Evolutionary conservation across 305 asterid genomes (phyloP), one percentile per base, ranked within the genome.

Genomic region (Fraxinus ornus): DNA sequence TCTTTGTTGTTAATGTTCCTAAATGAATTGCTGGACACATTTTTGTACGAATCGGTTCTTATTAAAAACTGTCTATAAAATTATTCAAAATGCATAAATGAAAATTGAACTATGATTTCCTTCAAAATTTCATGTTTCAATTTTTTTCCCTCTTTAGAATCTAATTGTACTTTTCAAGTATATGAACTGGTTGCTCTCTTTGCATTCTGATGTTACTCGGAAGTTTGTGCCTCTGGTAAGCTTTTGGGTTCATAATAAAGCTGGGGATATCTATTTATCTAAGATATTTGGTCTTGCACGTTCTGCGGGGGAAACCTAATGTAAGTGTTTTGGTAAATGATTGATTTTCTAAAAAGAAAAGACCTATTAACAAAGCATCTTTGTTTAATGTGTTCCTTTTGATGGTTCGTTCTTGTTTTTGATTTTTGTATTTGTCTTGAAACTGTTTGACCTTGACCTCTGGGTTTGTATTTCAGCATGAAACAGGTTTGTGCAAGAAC

Each of bases 401-500:
- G 71, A 30, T 21, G 8, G 30, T 1, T 52, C 24, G 26, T 30
- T 28, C 39, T 47, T 22, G 44, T 79, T 81, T 49, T 0, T 30
- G 21, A 28, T 21, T 76, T 64, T 28, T 13, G 71, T 41, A 17
- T 55, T 75, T 82, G 4, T 79, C 24, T 55, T 57, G 76, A 24
- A 57, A 32, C 24, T 28, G 62, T 78, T 30, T 78, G 84, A 80
- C 75, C 78, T 62, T 87, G 9, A 7, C 76, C 33, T 52, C 82
- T 28, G 21, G 57, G 52, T 75, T 21, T 84, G 37, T 30, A 36
- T 90, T 88, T 86, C 97, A 96, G 99, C 98, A 93, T 19, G 94
- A 93, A 87, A 91, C 98, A 22, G 98, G 99, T 76, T 86, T 96
- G 90, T 94, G 98, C 87, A 96, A 96, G 80, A 96, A 94, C 80